Evolutionary conservation across 2,329 filamentous ascomycete genomes (phyloP), one percentile per base, ranked within the genome.

Genomic region (Hypoxylon sp.): DNA sequence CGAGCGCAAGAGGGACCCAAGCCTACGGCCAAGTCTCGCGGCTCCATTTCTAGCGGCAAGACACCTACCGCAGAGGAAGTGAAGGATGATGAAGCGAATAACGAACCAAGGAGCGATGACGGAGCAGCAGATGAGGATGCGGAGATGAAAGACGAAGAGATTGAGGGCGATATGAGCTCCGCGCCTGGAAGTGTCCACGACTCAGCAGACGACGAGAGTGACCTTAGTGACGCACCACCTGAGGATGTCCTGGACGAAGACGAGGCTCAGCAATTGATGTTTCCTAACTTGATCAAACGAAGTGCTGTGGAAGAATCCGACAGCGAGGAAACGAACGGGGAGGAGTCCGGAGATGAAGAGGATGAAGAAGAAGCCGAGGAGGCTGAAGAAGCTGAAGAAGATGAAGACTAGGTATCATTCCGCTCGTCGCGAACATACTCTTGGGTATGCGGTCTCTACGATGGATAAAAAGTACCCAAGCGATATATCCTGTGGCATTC

Each of bases 191-290:
- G 82, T 51, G 71, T 85, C 5, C 81, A 86, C 52, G 84, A 87
- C 53, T 86, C 80, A 29, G 85, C 82, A 0, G 85, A 88, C 55
- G 84, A 87, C 45, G 86, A 89, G 67, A 88, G 84, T 63, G 86
- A 88, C 55, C 73, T 89, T 0, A 88, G 84, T 42, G 86, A 89
- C 54, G 79, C 85, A 76, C 83, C 17, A 71, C 79, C 59, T 5
- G 67, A 69, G 25, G 66, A 67, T 48, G 55, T 69, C 7, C 21
- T 68, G 15, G 80, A 85, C 41, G 79, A 83, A 32, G 79, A 84
- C 29, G 76, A 79, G 20, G 79, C 80, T 1, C 73, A 77, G 1
- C 75, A 75, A 8, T 63, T 84, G 19, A 69, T 83, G 69, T 82
- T 83, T 43, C 78, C 79, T 0, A 79, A 78, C 49, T 61, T 82